Evolutionary conservation across 2,329 filamentous ascomycete genomes (phyloP).

Genomic region (Triangularia verruculosa): DNA sequence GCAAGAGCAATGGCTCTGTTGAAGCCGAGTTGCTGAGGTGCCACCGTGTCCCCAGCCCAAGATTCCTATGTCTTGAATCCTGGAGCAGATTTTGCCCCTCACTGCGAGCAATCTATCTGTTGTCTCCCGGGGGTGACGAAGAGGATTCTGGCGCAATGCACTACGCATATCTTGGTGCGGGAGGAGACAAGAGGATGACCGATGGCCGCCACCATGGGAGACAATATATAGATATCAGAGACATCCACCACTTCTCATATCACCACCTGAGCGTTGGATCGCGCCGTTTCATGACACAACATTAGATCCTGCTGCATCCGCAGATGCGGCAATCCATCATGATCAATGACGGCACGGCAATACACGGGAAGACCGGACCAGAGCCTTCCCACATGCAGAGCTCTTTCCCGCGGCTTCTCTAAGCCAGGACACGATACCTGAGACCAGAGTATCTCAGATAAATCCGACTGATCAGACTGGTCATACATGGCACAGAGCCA

Average conservation of each 20-base stretch:
- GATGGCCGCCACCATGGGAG: not conserved
- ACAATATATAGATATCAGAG: not conserved
- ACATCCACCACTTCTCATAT: not conserved
- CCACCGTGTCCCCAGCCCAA: not conserved
- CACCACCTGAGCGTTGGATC: not conserved
- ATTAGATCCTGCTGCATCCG: slow-evolving; percentile 1
- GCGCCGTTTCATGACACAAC: slow-evolving; percentile 1
- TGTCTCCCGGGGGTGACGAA: not conserved
- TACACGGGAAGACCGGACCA: not conserved
- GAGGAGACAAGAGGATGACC: not conserved
- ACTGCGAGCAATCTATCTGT: not conserved
- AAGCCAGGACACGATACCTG: not conserved
- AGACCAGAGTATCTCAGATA: not conserved
- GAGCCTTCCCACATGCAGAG: not conserved
- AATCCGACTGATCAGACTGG: not conserved
- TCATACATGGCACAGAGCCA: not conserved
- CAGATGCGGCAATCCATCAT: slow-evolving; percentile 1
- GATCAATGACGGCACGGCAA: not conserved
- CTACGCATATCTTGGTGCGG: not conserved
- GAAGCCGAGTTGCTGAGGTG: not conserved
- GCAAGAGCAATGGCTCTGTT: not conserved
- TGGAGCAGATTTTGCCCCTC: not conserved
- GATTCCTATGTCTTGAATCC: not conserved
- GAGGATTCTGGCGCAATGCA: not conserved
- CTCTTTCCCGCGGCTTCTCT: not conserved